Conservation (phyloP, 441 rosid species). For the Erodium chrysanthum region DNA sequence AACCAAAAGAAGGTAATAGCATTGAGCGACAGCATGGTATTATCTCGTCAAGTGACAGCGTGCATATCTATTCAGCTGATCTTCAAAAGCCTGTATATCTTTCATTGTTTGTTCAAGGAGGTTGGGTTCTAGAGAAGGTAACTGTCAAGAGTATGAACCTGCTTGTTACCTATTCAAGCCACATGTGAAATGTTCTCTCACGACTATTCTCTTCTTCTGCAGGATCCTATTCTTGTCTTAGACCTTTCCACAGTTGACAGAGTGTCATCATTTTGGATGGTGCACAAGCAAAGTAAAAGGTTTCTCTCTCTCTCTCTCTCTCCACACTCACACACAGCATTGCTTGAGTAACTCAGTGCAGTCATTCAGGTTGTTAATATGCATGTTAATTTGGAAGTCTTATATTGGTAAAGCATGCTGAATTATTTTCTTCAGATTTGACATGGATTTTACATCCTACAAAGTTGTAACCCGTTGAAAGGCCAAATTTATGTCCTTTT, state of each 20-base stretch:
- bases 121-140: constrained; percentile 95
- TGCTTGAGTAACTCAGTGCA: not conserved
- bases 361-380: not conserved
- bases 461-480: not conserved
- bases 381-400: not conserved
- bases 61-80: constrained; percentile 64
- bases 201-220: constrained; percentile 23
- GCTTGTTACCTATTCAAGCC: constrained; percentile 5
- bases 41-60: constrained; percentile 52
- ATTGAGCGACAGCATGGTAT: constrained; percentile 61
- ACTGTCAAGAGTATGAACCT: constrained; percentile 14
- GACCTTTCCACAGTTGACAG: constrained; percentile 66
- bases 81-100: constrained; percentile 68
- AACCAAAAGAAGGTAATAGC: constrained; percentile 60
- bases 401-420: not conserved
- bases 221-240: constrained; percentile 77
- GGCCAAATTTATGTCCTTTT: not conserved
- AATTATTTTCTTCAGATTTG: not conserved
- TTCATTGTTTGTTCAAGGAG: constrained; percentile 70
- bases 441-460: not conserved
- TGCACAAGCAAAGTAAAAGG: constrained; percentile 95
- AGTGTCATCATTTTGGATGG: constrained; percentile 85
- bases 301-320: constrained; percentile 20
- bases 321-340: not conserved
- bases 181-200: constrained; percentile 8